Conservation (phyloP, 805 yeast species). For the Candida palmyrensis region DNA sequence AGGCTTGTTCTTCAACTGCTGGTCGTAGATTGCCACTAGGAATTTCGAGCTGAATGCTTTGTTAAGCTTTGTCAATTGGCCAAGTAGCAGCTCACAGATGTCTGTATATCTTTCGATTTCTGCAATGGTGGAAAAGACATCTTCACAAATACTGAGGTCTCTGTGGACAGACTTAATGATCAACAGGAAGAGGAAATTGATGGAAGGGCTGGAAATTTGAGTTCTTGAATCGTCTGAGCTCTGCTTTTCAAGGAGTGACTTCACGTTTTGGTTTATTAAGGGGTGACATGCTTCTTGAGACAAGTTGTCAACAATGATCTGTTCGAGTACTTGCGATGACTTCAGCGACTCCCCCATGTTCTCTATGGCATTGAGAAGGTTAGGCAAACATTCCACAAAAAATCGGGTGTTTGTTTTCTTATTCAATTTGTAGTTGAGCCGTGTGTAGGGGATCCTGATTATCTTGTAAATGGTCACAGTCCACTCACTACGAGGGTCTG, state of each 20-base stretch:
- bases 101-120: conserved; percentile 23
- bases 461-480: conserved; percentile 17
- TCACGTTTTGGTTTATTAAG: conserved; percentile 25
- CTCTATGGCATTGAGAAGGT: conserved; percentile 2
- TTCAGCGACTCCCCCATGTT: neutral
- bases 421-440: conserved; percentile 17
- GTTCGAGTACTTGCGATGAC: conserved; percentile 1
- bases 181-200: conserved; percentile 16
- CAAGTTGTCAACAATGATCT: conserved; percentile 10
- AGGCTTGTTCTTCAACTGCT: conserved; percentile 12
- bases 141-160: conserved; percentile 42
- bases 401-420: conserved; percentile 27
- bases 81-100: conserved; percentile 40
- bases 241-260: conserved; percentile 23
- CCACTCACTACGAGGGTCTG: conserved; percentile 15
- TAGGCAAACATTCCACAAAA: conserved; percentile 16
- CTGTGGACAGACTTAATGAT: conserved; percentile 25
- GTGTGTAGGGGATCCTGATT: conserved; percentile 17
- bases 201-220: conserved; percentile 7
- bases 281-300: conserved; percentile 9
- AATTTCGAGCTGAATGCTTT: conserved; percentile 52
- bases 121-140: conserved; percentile 40
- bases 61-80: conserved; percentile 44
- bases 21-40: conserved; percentile 34
- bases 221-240: no score